A percentile compares a stretch with the other conserved stretches of the same genome.
These are phyloP conservation scores for Thamnidium elegans DNA, from an alignment of 192 early-diverging fungal species.

Conservation along the genomic window DNA sequence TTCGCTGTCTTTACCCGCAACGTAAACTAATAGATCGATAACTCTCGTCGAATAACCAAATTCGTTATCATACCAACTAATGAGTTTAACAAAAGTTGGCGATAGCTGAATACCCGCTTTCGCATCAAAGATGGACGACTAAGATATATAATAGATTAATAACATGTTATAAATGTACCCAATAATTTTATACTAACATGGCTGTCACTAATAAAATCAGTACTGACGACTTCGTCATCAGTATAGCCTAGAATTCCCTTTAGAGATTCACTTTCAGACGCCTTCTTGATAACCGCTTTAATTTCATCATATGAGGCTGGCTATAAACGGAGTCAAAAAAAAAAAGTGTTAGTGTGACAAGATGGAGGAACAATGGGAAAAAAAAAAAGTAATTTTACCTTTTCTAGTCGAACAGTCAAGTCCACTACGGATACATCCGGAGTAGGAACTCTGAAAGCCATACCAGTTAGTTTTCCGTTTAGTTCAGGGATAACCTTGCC, in stretches of 20 bases:
- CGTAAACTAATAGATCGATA: constrained; percentile 80
- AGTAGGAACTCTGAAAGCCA: constrained; percentile 95
- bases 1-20: constrained; percentile 46
- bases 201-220: constrained; percentile 88
- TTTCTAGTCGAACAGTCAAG: constrained; percentile 86
- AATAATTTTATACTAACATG: constrained; percentile 58
- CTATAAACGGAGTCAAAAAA: neutral
- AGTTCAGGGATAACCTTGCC: constrained; percentile 92
- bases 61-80: constrained; percentile 86
- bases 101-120: constrained; percentile 92
- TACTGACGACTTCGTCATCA: constrained; percentile 91
- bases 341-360: neutral
- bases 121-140: constrained; percentile 76
- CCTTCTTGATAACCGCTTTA: constrained; percentile 81
- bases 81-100: constrained; percentile 66
- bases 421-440: constrained; percentile 96
- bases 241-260: constrained; percentile 93
- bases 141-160: no score
- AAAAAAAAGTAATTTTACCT: constrained; percentile 35
- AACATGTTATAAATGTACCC: no score
- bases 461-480: constrained; percentile 94
- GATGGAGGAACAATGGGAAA: neutral
- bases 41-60: constrained; percentile 91
- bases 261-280: constrained; percentile 57
- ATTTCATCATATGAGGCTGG: constrained; percentile 87